Evolutionary conservation across 163 green algal species (phyloP), one percentile per base, ranked within the genome.

Genomic region (Scenedesmus sp.): DNA sequence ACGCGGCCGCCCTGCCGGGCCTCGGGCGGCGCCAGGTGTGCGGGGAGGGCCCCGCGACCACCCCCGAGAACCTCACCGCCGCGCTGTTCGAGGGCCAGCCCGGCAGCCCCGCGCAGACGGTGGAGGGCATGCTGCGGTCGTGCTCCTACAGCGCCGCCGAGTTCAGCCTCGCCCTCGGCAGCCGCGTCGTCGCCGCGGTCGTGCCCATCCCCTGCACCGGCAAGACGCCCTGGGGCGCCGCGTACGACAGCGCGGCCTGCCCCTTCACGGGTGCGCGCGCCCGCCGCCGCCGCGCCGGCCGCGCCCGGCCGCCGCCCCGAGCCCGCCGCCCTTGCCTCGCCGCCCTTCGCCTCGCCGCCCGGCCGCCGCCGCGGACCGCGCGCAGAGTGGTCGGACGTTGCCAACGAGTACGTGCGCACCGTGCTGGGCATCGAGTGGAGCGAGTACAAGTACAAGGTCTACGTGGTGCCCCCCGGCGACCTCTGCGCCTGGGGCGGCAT

Each of bases 191-290:
- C 29, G 42, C 72, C 3, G 70, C 78, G 7, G 1, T 71, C 20
- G 67, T 84, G 3, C 84, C 84, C 3, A 76, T 89, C 28, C 60
- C 44, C 20, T 83, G 77, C 36, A 24, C 6, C 22, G 77, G 75
- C 14, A 54, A 34, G 4, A 83, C 75, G 13, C 75, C 75, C 1
- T 64, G 31, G 28, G 33, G 50, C 15, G 15, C 4, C 4, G 15
- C 20, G 0, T 83, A 65, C 64, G 64, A 83, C 65, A 71, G 64
- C 54, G 57, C 18, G 7, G 53, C 56, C 20, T 83, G 75, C 29
- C 75, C 75, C 14, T 83, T 50, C 39, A 71, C n/a, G 47, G 76
- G 64, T 83, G 58, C 9, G 34, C 26, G 31, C 44, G 10, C 39
- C 7, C 39, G 39, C 39, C n/a, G n/a, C n/a, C n/a, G n/a, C n/a